A percentile compares a stretch with the other conserved stretches of the same genome.
Conservation (phyloP, 495 filamentous ascomycete species). For the Letharia lupina region DNA sequence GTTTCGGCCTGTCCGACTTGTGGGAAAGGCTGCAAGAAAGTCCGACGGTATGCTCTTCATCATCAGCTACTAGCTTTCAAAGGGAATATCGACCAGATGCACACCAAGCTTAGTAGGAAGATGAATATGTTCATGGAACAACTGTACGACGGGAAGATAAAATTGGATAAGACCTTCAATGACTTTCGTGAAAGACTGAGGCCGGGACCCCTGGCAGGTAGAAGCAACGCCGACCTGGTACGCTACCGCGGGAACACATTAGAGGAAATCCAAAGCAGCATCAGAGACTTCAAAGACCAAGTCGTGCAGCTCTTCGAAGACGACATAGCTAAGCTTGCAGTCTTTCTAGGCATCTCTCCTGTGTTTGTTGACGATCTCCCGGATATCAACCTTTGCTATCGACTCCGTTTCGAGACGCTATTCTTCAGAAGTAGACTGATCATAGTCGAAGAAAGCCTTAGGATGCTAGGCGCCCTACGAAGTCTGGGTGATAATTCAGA, state of each 20-base stretch:
- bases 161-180: slow-evolving; percentile 15
- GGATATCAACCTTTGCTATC: slow-evolving; percentile 10
- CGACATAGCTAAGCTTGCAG: slow-evolving; percentile 6
- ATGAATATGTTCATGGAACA: slow-evolving; percentile 15
- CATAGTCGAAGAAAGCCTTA: slow-evolving; percentile 18
- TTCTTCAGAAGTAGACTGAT: slow-evolving; percentile 19
- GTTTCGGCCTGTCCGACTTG: slow-evolving; percentile 18
- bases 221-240: slow-evolving; percentile 18
- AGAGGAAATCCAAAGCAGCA: slow-evolving; percentile 9
- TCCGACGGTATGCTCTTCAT: slow-evolving; percentile 21
- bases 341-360: slow-evolving; percentile 5
- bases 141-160: slow-evolving; percentile 5
- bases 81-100: slow-evolving; percentile 17
- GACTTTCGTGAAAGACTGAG: slow-evolving; percentile 13
- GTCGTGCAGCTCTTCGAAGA: slow-evolving; percentile 20
- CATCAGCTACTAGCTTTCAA: slow-evolving; percentile 13
- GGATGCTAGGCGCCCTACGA: slow-evolving; percentile 11
- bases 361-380: background rate
- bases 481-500: slow-evolving; percentile 6
- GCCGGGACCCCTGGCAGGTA: slow-evolving; percentile 21
- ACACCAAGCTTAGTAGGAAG: slow-evolving; percentile 17
- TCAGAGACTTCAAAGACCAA: slow-evolving; percentile 17
- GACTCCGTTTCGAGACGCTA: slow-evolving; percentile 18
- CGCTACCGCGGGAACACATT: slow-evolving; percentile 17
- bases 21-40: slow-evolving; percentile 9